A percentile compares a stretch with the other conserved stretches of the same genome.
phyloP scores from a whole-genome alignment of 139 green algal species.

The Chlamydomonas asymmetrica region DNA sequence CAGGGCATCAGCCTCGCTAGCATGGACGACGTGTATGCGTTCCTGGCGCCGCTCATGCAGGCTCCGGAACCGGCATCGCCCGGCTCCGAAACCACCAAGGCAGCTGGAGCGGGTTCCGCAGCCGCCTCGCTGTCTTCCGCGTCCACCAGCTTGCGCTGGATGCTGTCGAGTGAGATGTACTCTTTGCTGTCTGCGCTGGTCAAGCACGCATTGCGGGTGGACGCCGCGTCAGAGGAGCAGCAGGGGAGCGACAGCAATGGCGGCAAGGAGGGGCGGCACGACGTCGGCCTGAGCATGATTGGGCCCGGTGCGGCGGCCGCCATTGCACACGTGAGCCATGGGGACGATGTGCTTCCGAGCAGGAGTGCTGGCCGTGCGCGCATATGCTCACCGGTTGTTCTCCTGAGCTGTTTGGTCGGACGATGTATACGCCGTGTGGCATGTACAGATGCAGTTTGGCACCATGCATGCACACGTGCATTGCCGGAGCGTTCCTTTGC shows the following conservation, averaged over 20 bases:
- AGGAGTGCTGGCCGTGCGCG: constrained; percentile 1
- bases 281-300: constrained; percentile 35
- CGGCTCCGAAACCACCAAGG: background rate
- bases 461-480: no score
- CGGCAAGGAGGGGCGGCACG: constrained; percentile 18
- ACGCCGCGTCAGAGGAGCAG: no score
- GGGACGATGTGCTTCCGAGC: background rate
- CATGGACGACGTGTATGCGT: constrained; percentile 53
- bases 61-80: background rate
- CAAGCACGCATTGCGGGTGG: constrained; percentile 25
- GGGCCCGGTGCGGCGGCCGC: constrained; percentile 29
- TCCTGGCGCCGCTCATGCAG: constrained; percentile 20
- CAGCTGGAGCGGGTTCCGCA: constrained; percentile 6
- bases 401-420: no score
- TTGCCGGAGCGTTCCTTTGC: no score
- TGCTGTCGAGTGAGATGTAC: constrained; percentile 30
- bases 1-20: constrained; percentile 39
- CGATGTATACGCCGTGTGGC: no score
- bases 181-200: constrained; percentile 36
- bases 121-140: background rate
- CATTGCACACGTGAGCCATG: constrained; percentile 6
- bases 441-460: no score
- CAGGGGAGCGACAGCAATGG: no score
- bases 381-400: background rate
- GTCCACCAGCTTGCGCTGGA: constrained; percentile 13